Base-by-base conservation (phyloP, 2,329 filamentous ascomycete species). In the Aureobasidium namibiae region DNA sequence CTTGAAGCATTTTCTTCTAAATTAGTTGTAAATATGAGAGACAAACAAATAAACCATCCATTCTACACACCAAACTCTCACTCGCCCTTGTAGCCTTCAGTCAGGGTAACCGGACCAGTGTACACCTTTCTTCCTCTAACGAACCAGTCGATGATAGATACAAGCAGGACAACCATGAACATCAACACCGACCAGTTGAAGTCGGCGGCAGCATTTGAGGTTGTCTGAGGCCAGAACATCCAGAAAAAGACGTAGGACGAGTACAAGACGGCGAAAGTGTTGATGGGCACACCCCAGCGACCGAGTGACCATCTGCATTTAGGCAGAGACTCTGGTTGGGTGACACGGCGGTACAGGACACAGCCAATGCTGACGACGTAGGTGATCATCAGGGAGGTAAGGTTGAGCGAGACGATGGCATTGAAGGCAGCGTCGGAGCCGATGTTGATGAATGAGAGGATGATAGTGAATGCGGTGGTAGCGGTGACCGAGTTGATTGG, bases 281-380 rank as follows among this genome's bases (percentile, higher is more conserved):
- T 77, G 58, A 76, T 60, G 5, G 66, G 61, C 2, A 72, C 59
- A n/a, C 74, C 74, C n/a, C 62, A 68, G 23, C 62, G 64, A 2
- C 75, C 74, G 7, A 76, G 65, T 16, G 66, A 68, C 69, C 73
- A 76, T 14, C 67, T 65, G 13, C 68, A 69, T 10, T 57, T 49
- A 23, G 64, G 63, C 5, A 68, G 61, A 4, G 61, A 61, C 18
- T 65, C 60, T 0, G 66, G 65, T n/a, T 62, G 18, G 9, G 48
- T 44, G 16, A 68, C 48, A 13, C 65, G 60, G 24, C 66, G 63
- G 61, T 63, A 67, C 14, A 68, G 61, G 8, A 67, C 54, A 36
- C 64, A 68, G 21, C 65, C 65, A 49, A 68, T 68, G 26, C 64
- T 64, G 21, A 60, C 52, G 24, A 59, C 41, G 44, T 62, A 62